phyloP scores from a whole-genome alignment of 2,329 filamentous ascomycete genomes.

The Nemania sp. region DNA sequence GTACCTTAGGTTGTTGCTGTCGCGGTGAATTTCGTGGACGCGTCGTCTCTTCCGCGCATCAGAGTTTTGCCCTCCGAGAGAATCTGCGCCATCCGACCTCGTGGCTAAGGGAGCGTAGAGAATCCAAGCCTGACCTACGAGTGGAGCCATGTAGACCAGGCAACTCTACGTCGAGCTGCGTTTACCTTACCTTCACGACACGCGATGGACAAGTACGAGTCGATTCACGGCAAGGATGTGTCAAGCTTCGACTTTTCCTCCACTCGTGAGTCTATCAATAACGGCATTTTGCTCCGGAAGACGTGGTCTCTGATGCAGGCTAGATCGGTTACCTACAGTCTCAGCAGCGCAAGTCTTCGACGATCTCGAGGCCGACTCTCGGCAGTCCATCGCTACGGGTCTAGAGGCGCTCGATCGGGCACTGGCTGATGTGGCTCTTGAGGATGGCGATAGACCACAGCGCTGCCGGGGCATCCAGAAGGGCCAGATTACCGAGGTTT shows the following conservation, averaged over 20 bases:
- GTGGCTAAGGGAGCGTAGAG: not conserved
- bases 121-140: not conserved
- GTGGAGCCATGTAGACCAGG: conserved; percentile 25
- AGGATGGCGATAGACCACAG: conserved; percentile 17
- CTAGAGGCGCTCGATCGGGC: conserved; percentile 56
- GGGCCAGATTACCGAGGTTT: conserved; percentile 83
- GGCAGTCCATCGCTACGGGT: conserved; percentile 60
- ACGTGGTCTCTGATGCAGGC: conserved; percentile 22
- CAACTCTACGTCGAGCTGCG: not conserved
- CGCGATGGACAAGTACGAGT: conserved; percentile 59
- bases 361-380: conserved; percentile 56
- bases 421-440: conserved; percentile 43
- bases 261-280: conserved; percentile 51
- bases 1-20: too few species aligned
- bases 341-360: conserved; percentile 75
- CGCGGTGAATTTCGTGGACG: not conserved
- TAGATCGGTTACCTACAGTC: conserved; percentile 77
- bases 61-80: too few species aligned
- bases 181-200: conserved; percentile 2
- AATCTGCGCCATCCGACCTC: not conserved
- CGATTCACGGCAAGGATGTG: conserved; percentile 63
- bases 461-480: conserved; percentile 65
- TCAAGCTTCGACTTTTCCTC: conserved; percentile 62
- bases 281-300: conserved; percentile 20
- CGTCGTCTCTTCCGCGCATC: not conserved